Base-by-base conservation (phyloP, 371 early-diverging fungal species). In the Racocetra persica region DNA sequence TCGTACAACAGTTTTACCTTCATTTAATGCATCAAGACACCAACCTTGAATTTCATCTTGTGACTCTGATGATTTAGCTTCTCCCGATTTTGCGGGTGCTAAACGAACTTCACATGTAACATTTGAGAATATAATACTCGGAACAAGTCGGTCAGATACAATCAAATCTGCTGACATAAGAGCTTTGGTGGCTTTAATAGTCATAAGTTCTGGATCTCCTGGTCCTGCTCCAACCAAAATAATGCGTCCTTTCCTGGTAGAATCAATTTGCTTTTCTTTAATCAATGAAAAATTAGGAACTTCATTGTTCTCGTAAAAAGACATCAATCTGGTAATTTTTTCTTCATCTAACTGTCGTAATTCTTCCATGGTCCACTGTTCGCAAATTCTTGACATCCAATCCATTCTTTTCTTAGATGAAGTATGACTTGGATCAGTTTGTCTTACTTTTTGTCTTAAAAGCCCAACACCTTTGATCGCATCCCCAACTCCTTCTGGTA, bases 141-240 rank as follows among this genome's bases (percentile, higher is more conserved):
- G 92, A 38, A 96, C 91, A 66, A 96, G 87, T 45, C 92, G 91
- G 85, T 96, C 98, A 14, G 95, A 89, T 5, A 96, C 90, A 10
- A 96, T 92, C 13, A 95, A 82, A 81, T 96, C 96, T 6, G 96
- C 96, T 49, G 86, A 85, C 26, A 85, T 83, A 36, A 97, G 76
- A 20, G 88, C 84, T 6, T 88, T 82, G 6, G 87, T 85, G 10
- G 95, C 97, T 62, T 89, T 89, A 66, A 93, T 85, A 0, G 97
- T 95, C 71, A 95, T 82, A 51, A 95, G 85, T 51, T 91, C 93
- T 0, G 96, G 94, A 78, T 94, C 91, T 41, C 97, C 97, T 1
- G 96, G 95, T 0, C 97, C 97, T 16, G 94, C 96, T 2, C 97
- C 97, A 26, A 95, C 93, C 49, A 97, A 87, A 8, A 88, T 85